Evolutionary conservation across 805 yeast genomes (phyloP).

Genomic region (Pichia nakasei): DNA sequence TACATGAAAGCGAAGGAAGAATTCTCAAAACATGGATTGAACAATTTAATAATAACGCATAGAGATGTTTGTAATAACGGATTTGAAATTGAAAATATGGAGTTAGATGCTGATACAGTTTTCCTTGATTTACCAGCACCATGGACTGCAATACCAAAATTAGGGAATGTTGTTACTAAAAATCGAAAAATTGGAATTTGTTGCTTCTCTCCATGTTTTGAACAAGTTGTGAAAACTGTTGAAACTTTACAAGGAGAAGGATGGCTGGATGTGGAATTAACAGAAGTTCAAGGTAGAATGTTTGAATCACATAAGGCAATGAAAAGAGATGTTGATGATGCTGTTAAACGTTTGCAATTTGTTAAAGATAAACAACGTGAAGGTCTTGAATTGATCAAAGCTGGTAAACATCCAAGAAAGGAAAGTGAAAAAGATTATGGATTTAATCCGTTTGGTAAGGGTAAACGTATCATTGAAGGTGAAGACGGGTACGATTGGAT

Average conservation of each 20-base stretch:
- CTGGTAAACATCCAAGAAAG: constrained; percentile 11
- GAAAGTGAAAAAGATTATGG: constrained; percentile 33
- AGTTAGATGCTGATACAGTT: constrained; percentile 58
- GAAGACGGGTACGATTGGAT: constrained; percentile 74
- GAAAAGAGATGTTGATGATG: constrained; percentile 75
- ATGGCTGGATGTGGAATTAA: constrained; percentile 86
- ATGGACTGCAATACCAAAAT: constrained; percentile 86
- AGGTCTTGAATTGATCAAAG: constrained; percentile 43
- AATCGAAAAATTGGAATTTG: constrained; percentile 61
- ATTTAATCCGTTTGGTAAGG: constrained; percentile 91
- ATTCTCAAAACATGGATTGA: constrained; percentile 62
- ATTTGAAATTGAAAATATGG: constrained; percentile 41
- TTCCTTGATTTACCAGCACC: constrained; percentile 95
- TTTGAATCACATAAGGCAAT: constrained; percentile 86
- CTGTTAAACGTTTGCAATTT: constrained; percentile 68
- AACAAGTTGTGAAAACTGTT: constrained; percentile 86
- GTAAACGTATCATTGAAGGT: constrained; percentile 79
- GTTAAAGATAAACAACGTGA: constrained; percentile 63
- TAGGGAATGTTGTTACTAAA: constrained; percentile 47
- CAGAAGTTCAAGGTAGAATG: constrained; percentile 73
- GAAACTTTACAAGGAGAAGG: constrained; percentile 65
- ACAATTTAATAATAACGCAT: constrained; percentile 60
- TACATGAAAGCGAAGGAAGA: constrained; percentile 72
- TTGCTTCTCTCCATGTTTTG: constrained; percentile 96
- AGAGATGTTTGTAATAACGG: constrained; percentile 91